Base-by-base conservation (phyloP, 2,329 filamentous ascomycete species). In the Mycogone perniciosa region DNA sequence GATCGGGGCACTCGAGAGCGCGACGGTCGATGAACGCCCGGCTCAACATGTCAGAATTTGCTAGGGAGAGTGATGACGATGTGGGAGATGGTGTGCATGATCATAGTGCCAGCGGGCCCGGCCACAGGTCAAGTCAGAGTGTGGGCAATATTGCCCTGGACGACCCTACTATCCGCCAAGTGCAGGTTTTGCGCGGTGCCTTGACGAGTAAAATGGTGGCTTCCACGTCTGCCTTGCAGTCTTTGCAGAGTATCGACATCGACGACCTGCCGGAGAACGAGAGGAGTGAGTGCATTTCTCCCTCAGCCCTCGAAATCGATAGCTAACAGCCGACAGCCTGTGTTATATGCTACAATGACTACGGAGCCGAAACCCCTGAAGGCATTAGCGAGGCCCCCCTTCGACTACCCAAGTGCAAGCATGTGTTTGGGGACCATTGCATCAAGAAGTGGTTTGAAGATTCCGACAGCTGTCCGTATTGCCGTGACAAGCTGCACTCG, bases 371-470 rank as follows among this genome's bases (percentile, higher is more conserved):
- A 51, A 80, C 75, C 30, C 80, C 81, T 0, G 82, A 85, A 55
- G 81, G 80, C 1, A 64, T 79, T 20, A 73, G 69, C 42, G 82
- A 85, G 60, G 69, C 65, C 3, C 79, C 82, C 1, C 62, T 84
- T 11, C 76, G 78, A 20, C 64, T 85, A 13, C 81, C 82, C 2
- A 77, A 74, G 56, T 85, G 82, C 69, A 80, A 78, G 56, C 82
- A 85, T 57, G 64, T 85, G 6, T 85, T 85, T 62, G 82, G 82
- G 13, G 74, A 83, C 50, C 72, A 77, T 57, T 85, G 82, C 62
- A 81, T 85, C 56, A 81, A 79, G 62, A 83, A 80, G 57, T 85
- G 82, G 82, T 75, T 85, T 39, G 72, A 79, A 47, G 79, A 84
- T 42, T 79, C 79, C 2, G 76, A 82, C 57, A 82, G 72, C 49